These are phyloP conservation scores for Saccharomyces pastorianus DNA, from an alignment of 1,139 yeast genomes.

Conservation along the genomic window DNA sequence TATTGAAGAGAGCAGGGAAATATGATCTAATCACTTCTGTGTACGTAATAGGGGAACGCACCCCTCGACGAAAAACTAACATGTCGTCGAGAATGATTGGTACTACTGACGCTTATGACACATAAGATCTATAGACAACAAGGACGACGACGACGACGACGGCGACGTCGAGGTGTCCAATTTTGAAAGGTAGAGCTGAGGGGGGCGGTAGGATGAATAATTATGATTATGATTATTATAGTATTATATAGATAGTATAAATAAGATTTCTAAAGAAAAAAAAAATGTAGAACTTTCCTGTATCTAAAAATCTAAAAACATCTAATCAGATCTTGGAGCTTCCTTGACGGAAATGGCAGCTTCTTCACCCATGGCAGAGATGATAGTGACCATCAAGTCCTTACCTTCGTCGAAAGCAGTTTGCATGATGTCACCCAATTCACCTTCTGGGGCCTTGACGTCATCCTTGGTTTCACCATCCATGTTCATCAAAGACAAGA, in stretches of 20 bases:
- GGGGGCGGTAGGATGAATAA: not conserved
- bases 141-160: too few species aligned
- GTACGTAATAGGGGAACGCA: too few species aligned
- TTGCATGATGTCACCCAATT: conserved; percentile 87
- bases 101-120: too few species aligned
- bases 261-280: not conserved
- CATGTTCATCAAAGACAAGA: conserved; percentile 89
- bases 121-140: too few species aligned
- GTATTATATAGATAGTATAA: not conserved
- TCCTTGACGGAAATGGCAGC: conserved; percentile 97
- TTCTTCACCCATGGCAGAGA: conserved; percentile 98
- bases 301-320: conserved; percentile 1
- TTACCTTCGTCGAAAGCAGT: conserved; percentile 94
- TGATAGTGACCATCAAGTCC: conserved; percentile 91
- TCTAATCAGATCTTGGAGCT: conserved; percentile 66
- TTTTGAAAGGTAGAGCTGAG: too few species aligned
- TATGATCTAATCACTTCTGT: too few species aligned
- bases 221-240: not conserved
- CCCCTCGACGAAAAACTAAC: too few species aligned
- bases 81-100: too few species aligned
- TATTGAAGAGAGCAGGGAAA: too few species aligned
- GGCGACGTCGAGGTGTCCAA: too few species aligned
- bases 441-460: conserved; percentile 97
- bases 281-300: not conserved
- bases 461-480: conserved; percentile 99